Evolutionary conservation across 148 eudicot genomes (phyloP).

Genomic region (Diospyros lotus): DNA sequence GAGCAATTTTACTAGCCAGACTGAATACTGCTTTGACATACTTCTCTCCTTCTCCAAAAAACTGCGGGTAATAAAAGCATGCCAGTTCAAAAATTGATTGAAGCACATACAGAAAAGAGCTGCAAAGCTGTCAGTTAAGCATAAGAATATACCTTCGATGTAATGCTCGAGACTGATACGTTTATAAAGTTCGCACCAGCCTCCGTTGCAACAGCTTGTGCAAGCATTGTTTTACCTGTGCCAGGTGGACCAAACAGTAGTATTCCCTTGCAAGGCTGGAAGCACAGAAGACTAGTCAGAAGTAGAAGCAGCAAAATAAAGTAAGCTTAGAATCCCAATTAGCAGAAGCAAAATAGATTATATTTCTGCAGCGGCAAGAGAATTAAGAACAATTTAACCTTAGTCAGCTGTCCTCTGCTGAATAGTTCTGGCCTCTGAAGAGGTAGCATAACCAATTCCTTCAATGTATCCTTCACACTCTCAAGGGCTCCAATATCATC

Average conservation of each 20-base stretch:
- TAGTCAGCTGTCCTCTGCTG: slow-evolving; percentile 92
- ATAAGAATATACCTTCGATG: slow-evolving; percentile 62
- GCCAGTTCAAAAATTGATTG: slow-evolving; percentile 6
- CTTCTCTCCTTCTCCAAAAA: slow-evolving; percentile 99
- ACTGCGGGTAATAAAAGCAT: slow-evolving; percentile 42
- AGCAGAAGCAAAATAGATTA: too few relatives aligned
- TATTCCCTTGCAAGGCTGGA: slow-evolving; percentile 98
- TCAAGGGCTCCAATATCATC: slow-evolving; percentile 99
- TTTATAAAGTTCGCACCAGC: slow-evolving; percentile 99
- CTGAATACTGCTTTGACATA: slow-evolving; percentile 98
- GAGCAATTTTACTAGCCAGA: slow-evolving; percentile 92
- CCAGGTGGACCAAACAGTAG: slow-evolving; percentile 99
- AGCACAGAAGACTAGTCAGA: slow-evolving; percentile 8
- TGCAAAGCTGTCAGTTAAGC: too few relatives aligned
- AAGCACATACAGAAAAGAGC: too few relatives aligned
- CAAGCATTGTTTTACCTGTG: slow-evolving; percentile 99
- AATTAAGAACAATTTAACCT: slow-evolving; percentile 37
- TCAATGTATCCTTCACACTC: slow-evolving; percentile 91
- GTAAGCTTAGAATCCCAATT: too few relatives aligned
- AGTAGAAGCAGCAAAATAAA: neutral
- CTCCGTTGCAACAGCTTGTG: slow-evolving; percentile 99
- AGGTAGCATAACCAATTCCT: slow-evolving; percentile 99
- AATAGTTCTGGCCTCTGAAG: slow-evolving; percentile 95
- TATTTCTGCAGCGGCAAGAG: slow-evolving; percentile 2
- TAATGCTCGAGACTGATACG: slow-evolving; percentile 95